Base-by-base conservation (phyloP, 805 yeast genomes). In the Metschnikowia gelsemii region DNA sequence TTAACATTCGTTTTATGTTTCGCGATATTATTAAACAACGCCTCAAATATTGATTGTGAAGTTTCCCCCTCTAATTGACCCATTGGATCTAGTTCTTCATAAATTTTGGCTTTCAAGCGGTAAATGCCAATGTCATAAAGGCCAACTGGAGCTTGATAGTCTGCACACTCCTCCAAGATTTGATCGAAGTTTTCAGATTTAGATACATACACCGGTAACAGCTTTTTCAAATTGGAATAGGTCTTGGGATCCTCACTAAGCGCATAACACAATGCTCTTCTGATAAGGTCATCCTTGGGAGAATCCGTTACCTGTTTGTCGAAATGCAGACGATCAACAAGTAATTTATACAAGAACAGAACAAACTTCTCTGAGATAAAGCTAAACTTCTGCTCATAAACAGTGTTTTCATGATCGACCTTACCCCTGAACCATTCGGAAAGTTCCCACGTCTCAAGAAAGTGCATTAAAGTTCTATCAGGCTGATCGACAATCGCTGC, bases 81-180 rank as follows among this genome's bases (percentile, higher is more conserved):
- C 43, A 49, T 44, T n/a, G 47, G 87, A 58, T 91, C 93, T 31
- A 90, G 76, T 20, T 73, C 65, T 1, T 66, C 68, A 41, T 64
- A 71, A 21, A 66, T 64, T 36, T 79, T 73, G 2, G 75, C 72
- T 55, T 85, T 88, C 45, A 93, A 70, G 20, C 79, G 68, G 61
- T 85, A 91, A 19, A 76, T 58, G 2, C 96, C 87, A 17, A 72
- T 62, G 49, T 84, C 84, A 18, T 73, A 60, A 14, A 73, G 50
- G 3, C 80, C 78, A 4, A 73, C 64, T 2, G 95, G 93, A 1
- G 84, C 73, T n/a, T 70, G 70, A 49, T 73, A 80, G 25, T 71
- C 77, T 1, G 96, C 81, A 24, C 80, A 70, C 51, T 86, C 86
- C 25, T 69, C 64, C 39, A 93, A 66, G 39, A 74, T 63, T 3